Evolutionary conservation across 805 yeast species (phyloP).

Genomic region (Wickerhamiella occidentalis): DNA sequence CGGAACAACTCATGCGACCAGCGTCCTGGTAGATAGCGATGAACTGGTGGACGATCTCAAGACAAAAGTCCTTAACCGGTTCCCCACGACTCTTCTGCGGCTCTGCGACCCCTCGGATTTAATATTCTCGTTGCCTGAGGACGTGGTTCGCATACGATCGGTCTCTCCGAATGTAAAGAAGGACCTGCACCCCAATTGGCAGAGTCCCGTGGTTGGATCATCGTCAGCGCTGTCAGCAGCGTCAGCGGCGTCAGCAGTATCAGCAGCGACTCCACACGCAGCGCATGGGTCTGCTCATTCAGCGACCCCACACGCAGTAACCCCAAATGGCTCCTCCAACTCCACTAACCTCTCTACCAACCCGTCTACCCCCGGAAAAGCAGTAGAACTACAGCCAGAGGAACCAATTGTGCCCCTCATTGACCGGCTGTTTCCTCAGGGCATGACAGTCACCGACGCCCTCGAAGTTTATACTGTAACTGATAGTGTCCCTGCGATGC

Average conservation of each 20-base stretch:
- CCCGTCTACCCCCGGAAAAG: not conserved
- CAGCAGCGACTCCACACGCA: too few relatives aligned
- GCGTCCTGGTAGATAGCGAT: constrained; percentile 44
- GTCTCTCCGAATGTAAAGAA: not conserved
- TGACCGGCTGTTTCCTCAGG: constrained; percentile 50
- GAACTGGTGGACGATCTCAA: constrained; percentile 75
- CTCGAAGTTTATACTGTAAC: constrained; percentile 37
- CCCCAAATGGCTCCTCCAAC: too few relatives aligned
- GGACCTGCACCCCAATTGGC: not conserved
- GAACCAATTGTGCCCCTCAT: constrained; percentile 44
- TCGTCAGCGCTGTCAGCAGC: too few relatives aligned
- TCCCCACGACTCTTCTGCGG: constrained; percentile 53
- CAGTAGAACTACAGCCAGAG: constrained; percentile 40
- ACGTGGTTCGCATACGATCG: not conserved
- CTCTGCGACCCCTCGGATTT: constrained; percentile 59
- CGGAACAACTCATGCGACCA: constrained; percentile 43
- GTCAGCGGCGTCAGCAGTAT: too few relatives aligned
- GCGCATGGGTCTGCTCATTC: too few relatives aligned
- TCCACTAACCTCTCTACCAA: too few relatives aligned
- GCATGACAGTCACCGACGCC: constrained; percentile 57
- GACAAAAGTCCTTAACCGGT: constrained; percentile 46
- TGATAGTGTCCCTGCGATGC: constrained; percentile 1
- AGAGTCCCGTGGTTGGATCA: not conserved
- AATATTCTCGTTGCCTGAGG: constrained; percentile 20
- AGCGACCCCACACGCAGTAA: too few relatives aligned